phyloP scores from a whole-genome alignment of 768 basidiomycete genomes.

The Suillus placidus region DNA sequence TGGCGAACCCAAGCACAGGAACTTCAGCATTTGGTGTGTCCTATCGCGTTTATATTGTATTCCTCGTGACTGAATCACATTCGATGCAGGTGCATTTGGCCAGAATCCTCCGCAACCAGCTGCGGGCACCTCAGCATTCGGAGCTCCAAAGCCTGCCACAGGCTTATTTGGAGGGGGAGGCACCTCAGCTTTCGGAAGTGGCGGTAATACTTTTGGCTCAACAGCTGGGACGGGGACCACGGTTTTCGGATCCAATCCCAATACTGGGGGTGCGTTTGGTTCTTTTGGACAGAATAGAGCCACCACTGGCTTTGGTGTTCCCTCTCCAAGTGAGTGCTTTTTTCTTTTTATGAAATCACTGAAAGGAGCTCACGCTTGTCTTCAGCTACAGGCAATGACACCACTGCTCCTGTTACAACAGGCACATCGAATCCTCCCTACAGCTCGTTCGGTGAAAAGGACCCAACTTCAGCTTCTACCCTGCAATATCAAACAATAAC shows the following conservation, averaged over 20 bases:
- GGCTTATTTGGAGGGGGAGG: conserved; percentile 72
- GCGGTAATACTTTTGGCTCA: conserved; percentile 45
- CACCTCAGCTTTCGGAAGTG: conserved; percentile 51
- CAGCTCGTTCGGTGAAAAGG: conserved; percentile 64
- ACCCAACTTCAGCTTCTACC: conserved; percentile 44
- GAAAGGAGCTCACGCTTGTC: conserved; percentile 15
- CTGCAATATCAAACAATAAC: conserved; percentile 83
- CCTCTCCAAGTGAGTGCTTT: conserved; percentile 35
- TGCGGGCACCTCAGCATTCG: conserved; percentile 53
- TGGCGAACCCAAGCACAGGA: conserved; percentile 40
- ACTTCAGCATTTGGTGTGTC: conserved; percentile 41
- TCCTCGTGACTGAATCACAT: conserved; percentile 13
- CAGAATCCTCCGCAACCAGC: conserved; percentile 40
- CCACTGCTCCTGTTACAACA: conserved; percentile 50
- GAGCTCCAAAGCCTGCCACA: conserved; percentile 65
- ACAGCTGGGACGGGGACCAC: conserved; percentile 33
- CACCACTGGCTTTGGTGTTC: conserved; percentile 46
- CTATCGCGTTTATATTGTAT: conserved; percentile 12
- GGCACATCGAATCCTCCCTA: conserved; percentile 74
- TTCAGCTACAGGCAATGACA: conserved; percentile 38
- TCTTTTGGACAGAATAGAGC: conserved; percentile 62
- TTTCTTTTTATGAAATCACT: conserved; percentile 9
- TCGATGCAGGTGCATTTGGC: conserved; percentile 42
- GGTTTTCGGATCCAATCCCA: conserved; percentile 39
- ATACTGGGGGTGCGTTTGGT: conserved; percentile 44